Evolutionary conservation across 257 asterid species (phyloP).

Genomic region (Mitragyna speciosa): DNA sequence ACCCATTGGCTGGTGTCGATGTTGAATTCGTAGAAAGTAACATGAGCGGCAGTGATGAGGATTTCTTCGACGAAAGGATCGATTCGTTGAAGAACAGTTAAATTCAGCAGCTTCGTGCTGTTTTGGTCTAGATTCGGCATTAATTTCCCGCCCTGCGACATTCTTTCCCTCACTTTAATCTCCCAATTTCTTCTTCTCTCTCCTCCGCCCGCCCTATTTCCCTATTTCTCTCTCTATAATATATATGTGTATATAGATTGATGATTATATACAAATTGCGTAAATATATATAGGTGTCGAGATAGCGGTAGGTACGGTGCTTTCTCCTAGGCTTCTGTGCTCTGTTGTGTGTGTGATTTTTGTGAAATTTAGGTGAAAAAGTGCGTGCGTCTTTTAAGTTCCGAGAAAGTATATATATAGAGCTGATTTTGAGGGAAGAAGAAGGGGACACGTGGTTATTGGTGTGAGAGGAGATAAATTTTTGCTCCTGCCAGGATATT

Average conservation of each 20-base stretch:
- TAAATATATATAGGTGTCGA: background rate
- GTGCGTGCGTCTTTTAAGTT: background rate
- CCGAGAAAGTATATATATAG: background rate
- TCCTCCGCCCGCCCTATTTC: background rate
- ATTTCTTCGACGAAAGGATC: conserved; percentile 84
- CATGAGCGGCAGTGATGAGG: conserved; percentile 77
- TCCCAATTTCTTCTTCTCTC: background rate
- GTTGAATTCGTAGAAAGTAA: conserved; percentile 66
- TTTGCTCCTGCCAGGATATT: background rate
- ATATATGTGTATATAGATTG: background rate
- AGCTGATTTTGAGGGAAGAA: background rate
- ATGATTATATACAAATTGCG: background rate
- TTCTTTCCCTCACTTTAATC: background rate
- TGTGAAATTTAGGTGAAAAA: background rate
- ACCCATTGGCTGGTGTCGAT: conserved; percentile 79
- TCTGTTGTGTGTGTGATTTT: background rate
- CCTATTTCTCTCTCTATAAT: background rate
- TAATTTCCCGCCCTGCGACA: conserved; percentile 52
- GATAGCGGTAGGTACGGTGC: background rate
- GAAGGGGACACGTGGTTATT: conserved; percentile 1
- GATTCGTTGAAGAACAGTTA: conserved; percentile 81
- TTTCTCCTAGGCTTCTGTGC: background rate
- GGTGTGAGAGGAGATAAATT: background rate
- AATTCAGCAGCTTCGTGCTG: conserved; percentile 66
- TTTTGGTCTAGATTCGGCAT: conserved; percentile 77